phyloP scores from a whole-genome alignment of 208 protist species.

The Phytomonas sp. region DNA sequence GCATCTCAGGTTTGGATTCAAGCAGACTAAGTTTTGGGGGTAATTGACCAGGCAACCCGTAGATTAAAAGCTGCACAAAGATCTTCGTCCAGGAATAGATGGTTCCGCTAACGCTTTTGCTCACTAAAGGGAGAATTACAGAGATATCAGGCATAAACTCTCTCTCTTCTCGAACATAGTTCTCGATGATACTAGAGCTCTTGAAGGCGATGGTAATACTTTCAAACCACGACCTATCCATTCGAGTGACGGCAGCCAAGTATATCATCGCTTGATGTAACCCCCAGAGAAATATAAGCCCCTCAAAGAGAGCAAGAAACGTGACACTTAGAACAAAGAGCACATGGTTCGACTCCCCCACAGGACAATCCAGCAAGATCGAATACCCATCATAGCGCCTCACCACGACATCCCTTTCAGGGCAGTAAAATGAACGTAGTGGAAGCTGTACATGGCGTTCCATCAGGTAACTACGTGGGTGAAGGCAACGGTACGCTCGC shows the following conservation, averaged over 20 bases:
- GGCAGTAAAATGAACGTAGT: constrained; percentile 73
- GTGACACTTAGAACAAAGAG: constrained; percentile 49
- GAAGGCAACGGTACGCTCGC: constrained; percentile 48
- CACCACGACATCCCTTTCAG: constrained; percentile 55
- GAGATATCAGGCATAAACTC: neutral
- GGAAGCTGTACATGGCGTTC: constrained; percentile 57
- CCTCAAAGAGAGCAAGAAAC: constrained; percentile 35
- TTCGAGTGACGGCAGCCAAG: neutral
- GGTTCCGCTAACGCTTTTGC: neutral
- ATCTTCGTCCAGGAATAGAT: neutral
- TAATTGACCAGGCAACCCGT: neutral
- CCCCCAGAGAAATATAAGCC: constrained; percentile 38
- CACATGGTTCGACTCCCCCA: constrained; percentile 54
- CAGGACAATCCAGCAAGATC: constrained; percentile 50
- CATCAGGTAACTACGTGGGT: constrained; percentile 48
- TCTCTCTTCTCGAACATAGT: neutral
- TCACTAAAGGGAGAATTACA: neutral
- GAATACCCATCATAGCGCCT: constrained; percentile 70
- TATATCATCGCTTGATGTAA: constrained; percentile 24
- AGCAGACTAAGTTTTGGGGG: neutral
- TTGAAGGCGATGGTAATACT: constrained; percentile 21
- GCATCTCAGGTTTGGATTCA: neutral
- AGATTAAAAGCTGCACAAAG: neutral
- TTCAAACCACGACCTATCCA: constrained; percentile 18
- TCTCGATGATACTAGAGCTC: neutral